Evolutionary conservation across 306 rosid genomes (phyloP).

Genomic region (Quercus cerris): DNA sequence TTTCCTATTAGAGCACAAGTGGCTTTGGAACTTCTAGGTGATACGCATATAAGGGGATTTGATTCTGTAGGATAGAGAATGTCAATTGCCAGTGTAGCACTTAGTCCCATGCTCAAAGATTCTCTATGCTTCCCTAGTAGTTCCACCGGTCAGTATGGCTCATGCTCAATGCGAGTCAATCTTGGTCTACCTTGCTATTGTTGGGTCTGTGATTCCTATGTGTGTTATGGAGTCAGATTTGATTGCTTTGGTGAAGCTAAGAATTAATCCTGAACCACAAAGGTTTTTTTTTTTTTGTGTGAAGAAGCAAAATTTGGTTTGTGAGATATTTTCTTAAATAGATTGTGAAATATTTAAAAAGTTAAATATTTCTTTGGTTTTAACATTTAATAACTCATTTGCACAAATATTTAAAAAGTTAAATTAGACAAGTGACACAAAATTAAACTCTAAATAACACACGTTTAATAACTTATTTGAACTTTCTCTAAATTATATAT

Average conservation of each 20-base stretch:
- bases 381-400: too few relatives aligned
- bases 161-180: conserved; percentile 33
- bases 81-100: conserved; percentile 54
- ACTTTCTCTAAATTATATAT: too few relatives aligned
- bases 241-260: conserved; percentile 73
- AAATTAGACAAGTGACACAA: too few relatives aligned
- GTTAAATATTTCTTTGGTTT: too few relatives aligned
- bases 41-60: conserved; percentile 28
- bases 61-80: conserved; percentile 34
- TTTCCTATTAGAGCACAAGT: not conserved
- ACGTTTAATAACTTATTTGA: too few relatives aligned
- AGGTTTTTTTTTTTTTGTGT: conserved; percentile 30
- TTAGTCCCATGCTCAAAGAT: conserved; percentile 34
- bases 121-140: conserved; percentile 17
- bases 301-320: conserved; percentile 61
- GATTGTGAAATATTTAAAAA: too few relatives aligned
- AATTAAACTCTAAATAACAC: too few relatives aligned
- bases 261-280: conserved; percentile 53
- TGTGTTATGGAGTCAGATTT: conserved; percentile 55
- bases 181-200: conserved; percentile 55
- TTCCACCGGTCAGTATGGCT: conserved; percentile 12
- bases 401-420: too few relatives aligned
- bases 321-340: conserved; percentile 15
- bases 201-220: conserved; percentile 64
- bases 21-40: conserved; percentile 29